phyloP scores from a whole-genome alignment of 305 asterid genomes.

The Ruellia speciosa region DNA sequence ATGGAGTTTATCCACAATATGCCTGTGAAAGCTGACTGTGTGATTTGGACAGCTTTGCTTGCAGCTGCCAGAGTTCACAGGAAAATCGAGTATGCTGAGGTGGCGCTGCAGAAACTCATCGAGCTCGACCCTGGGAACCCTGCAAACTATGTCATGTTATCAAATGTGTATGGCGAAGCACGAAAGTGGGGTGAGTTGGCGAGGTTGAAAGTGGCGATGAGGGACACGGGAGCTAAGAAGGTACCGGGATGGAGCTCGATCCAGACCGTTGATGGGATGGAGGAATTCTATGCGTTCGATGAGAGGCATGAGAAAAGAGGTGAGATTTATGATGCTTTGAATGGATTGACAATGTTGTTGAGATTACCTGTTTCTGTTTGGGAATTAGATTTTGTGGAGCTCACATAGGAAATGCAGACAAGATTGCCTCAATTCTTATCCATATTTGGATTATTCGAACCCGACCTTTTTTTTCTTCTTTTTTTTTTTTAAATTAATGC shows the following conservation, averaged over 20 bases:
- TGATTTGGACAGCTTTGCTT: conserved; percentile 67
- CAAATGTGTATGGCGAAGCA: conserved; percentile 67
- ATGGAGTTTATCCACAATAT: conserved; percentile 51
- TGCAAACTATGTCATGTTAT: conserved; percentile 66
- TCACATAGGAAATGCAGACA: not conserved
- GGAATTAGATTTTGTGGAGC: not conserved
- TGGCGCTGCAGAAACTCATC: conserved; percentile 56
- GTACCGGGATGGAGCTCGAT: conserved; percentile 65
- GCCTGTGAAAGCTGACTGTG: conserved; percentile 57
- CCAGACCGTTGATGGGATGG: conserved; percentile 44
- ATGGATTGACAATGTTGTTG: conserved; percentile 45
- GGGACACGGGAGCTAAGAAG: conserved; percentile 57
- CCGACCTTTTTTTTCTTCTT: too few relatives aligned
- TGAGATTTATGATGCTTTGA: conserved; percentile 44
- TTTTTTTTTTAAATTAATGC: too few relatives aligned
- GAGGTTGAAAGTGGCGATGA: conserved; percentile 46
- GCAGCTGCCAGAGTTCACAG: conserved; percentile 62
- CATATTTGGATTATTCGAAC: too few relatives aligned
- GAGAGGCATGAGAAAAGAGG: conserved; percentile 51
- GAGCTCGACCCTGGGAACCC: conserved; percentile 65
- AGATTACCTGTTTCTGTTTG: conserved; percentile 28
- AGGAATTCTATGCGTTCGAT: conserved; percentile 56
- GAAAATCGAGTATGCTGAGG: conserved; percentile 52
- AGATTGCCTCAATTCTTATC: too few relatives aligned
- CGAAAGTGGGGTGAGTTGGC: conserved; percentile 67